Conservation (phyloP, 441 rosid species). For the Pelargonium myrrhifolium region DNA sequence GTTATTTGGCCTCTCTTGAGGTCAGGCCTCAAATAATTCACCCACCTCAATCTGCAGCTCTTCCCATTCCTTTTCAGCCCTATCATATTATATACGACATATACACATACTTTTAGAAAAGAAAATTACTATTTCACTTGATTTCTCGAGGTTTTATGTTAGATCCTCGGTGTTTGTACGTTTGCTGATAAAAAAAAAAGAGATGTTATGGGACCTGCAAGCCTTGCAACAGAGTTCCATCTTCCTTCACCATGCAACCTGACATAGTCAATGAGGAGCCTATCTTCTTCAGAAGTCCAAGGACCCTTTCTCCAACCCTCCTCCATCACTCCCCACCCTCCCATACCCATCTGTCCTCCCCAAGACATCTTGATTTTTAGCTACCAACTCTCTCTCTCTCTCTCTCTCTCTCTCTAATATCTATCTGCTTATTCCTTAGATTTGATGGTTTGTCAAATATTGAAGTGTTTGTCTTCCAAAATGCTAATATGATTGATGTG, state of each 20-base stretch:
- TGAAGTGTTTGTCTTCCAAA: too few species aligned
- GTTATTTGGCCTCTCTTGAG: slow-evolving; percentile 53
- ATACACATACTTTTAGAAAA: too few species aligned
- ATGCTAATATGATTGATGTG: too few species aligned
- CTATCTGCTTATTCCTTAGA: too few species aligned
- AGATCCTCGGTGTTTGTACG: too few species aligned
- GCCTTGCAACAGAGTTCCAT: background rate
- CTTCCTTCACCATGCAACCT: background rate
- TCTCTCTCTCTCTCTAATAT: too few species aligned
- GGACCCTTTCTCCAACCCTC: background rate
- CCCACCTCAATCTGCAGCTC: slow-evolving; percentile 74
- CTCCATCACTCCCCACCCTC: background rate
- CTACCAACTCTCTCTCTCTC: too few species aligned
- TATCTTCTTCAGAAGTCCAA: background rate
- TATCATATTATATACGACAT: slow-evolving; percentile 13
- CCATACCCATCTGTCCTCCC: background rate
- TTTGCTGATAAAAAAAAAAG: background rate
- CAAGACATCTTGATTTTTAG: too few species aligned
- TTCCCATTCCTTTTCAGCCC: slow-evolving; percentile 72
- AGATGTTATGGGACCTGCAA: background rate
- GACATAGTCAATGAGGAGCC: background rate
- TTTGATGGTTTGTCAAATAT: too few species aligned
- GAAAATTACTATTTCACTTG: too few species aligned
- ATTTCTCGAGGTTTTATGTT: too few species aligned
- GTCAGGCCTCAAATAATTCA: slow-evolving; percentile 62